Conservation (phyloP, 768 basidiomycete species). For the Saitozyma sp. region DNA sequence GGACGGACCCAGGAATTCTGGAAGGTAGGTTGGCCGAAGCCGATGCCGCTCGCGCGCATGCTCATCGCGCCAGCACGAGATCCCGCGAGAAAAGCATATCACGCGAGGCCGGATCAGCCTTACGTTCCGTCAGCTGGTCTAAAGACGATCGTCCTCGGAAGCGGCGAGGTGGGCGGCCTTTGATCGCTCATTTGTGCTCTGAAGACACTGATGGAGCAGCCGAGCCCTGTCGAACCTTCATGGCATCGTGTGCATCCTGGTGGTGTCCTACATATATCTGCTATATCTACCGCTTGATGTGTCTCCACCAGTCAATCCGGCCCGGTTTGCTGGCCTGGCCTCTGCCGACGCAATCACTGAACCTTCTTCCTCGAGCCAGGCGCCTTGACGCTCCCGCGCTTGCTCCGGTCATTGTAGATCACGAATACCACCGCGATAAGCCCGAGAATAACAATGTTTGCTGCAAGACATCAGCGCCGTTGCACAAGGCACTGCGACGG, state of each 20-base stretch:
- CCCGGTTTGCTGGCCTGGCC: not conserved
- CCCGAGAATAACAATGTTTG: constrained; percentile 39
- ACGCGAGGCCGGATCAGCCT: constrained; percentile 53
- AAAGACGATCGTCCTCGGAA: not conserved
- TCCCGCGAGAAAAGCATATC: constrained; percentile 53
- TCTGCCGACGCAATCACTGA: not conserved
- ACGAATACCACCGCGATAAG: constrained; percentile 24
- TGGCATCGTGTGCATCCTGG: too few relatives aligned
- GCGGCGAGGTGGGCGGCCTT: too few relatives aligned
- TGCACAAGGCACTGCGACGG: not conserved
- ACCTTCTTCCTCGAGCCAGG: constrained; percentile 22
- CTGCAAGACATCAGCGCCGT: constrained; percentile 11
- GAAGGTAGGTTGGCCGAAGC: constrained; percentile 51
- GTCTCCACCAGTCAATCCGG: too few relatives aligned
- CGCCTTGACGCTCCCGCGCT: constrained; percentile 19
- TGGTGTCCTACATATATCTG: too few relatives aligned
- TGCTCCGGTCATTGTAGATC: constrained; percentile 38
- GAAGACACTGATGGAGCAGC: too few relatives aligned
- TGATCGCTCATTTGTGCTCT: too few relatives aligned
- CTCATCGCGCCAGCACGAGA: constrained; percentile 43
- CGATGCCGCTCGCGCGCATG: not conserved
- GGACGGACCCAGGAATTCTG: constrained; percentile 54
- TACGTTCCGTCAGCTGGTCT: constrained; percentile 55
- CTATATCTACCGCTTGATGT: too few relatives aligned
- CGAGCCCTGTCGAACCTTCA: too few relatives aligned